Conservation (phyloP, 2,329 filamentous ascomycete genomes). For the Arachnomyces sp. region DNA sequence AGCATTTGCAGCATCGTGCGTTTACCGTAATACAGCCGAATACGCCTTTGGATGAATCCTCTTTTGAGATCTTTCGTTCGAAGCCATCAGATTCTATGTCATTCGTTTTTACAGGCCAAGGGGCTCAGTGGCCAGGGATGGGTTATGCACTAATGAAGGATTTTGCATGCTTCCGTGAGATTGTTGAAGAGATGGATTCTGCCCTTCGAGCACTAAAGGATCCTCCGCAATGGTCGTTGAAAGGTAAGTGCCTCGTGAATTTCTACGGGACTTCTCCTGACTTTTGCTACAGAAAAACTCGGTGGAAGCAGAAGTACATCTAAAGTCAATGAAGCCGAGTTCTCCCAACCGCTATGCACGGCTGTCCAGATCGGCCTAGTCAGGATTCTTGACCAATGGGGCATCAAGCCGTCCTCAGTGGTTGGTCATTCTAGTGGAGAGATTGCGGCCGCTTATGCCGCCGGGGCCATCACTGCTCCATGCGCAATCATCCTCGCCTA, state of each 20-base stretch:
- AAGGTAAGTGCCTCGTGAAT: background rate
- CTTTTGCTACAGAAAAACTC: background rate
- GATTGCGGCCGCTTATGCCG: slow-evolving; percentile 13
- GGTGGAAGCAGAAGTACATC: background rate
- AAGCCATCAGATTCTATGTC: background rate
- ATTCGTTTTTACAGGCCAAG: background rate
- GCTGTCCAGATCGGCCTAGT: slow-evolving; percentile 12
- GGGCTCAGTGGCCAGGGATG: background rate
- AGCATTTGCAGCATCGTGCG: slow-evolving; percentile 14
- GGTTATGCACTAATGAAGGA: background rate
- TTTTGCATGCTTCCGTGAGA: background rate
- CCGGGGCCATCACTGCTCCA: slow-evolving; percentile 21
- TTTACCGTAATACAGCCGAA: slow-evolving; percentile 6
- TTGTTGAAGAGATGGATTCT: no score
- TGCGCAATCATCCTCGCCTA: slow-evolving; percentile 41
- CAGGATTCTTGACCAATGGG: slow-evolving; percentile 1
- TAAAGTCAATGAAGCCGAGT: slow-evolving; percentile 2
- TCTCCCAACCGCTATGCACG: slow-evolving; percentile 10
- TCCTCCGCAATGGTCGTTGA: background rate
- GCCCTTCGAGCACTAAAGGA: background rate
- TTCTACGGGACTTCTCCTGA: background rate
- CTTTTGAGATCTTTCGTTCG: background rate
- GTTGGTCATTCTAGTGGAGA: slow-evolving; percentile 14
- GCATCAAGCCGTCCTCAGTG: slow-evolving; percentile 7
- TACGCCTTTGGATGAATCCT: background rate